phyloP scores from a whole-genome alignment of 495 filamentous ascomycete species.

The Neurospora hispaniola region DNA sequence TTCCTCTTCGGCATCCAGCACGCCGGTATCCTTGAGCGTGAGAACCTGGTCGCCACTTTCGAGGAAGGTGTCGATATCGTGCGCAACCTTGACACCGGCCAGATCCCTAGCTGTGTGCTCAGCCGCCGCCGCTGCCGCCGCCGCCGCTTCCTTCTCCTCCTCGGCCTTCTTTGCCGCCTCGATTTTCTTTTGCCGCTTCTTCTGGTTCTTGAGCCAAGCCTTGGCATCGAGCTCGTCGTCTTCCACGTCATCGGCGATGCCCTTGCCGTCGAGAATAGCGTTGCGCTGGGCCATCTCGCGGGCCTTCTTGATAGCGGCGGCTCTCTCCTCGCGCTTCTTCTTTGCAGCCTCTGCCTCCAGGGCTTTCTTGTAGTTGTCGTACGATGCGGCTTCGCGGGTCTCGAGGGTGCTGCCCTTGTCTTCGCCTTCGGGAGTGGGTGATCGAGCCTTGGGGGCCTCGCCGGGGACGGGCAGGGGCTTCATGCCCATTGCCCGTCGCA shows the following conservation, averaged over 20 bases:
- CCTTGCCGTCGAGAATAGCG: conserved; percentile 64
- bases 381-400: conserved; percentile 63
- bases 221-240: conserved; percentile 66
- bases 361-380: conserved; percentile 49
- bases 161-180: conserved; percentile 64
- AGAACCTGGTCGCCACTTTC: conserved; percentile 75
- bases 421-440: conserved; percentile 29
- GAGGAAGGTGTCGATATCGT: conserved; percentile 67
- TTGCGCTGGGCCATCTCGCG: conserved; percentile 71
- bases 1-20: conserved; percentile 78
- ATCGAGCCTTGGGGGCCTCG: conserved; percentile 26
- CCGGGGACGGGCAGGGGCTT: conserved; percentile 82
- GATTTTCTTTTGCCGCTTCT: conserved; percentile 86
- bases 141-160: conserved; percentile 53
- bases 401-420: conserved; percentile 73
- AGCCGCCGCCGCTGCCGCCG: conserved; percentile 32
- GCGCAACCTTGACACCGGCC: conserved; percentile 81
- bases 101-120: conserved; percentile 77
- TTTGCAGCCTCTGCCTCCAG: conserved; percentile 53
- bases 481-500: conserved; percentile 80
- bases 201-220: conserved; percentile 73
- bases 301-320: conserved; percentile 74
- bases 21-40: conserved; percentile 79
- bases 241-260: conserved; percentile 62
- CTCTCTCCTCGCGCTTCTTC: conserved; percentile 63